Evolutionary conservation across 495 filamentous ascomycete species (phyloP).

Genomic region (Penicillium canescens): DNA sequence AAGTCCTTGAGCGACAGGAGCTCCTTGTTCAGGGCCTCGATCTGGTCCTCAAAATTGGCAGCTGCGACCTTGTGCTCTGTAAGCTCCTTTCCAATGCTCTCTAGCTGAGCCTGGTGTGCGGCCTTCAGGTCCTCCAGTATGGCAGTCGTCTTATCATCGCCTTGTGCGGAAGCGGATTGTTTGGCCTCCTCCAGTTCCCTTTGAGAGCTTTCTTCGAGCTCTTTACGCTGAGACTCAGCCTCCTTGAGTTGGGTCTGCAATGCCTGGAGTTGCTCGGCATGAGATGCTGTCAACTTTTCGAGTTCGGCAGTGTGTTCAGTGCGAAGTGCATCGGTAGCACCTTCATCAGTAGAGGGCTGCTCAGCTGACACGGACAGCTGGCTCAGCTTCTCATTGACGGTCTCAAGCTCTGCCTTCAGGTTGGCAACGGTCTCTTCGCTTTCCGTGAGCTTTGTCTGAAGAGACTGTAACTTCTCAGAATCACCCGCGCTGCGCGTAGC

Average conservation of each 20-base stretch:
- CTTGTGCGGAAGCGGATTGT: conserved; percentile 34
- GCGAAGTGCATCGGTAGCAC: conserved; percentile 28
- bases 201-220: conserved; percentile 40
- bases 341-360: conserved; percentile 21
- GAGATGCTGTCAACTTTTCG: conserved; percentile 33
- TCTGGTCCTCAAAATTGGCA: conserved; percentile 37
- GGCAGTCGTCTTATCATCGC: conserved; percentile 34
- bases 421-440: conserved; percentile 42
- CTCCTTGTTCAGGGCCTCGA: conserved; percentile 40
- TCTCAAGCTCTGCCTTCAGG: conserved; percentile 41
- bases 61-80: conserved; percentile 37
- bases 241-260: conserved; percentile 39
- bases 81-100: conserved; percentile 38
- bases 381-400: conserved; percentile 40
- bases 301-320: conserved; percentile 43
- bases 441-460: conserved; percentile 43
- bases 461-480: conserved; percentile 38
- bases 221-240: conserved; percentile 40
- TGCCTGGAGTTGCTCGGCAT: conserved; percentile 39
- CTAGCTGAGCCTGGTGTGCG: conserved; percentile 39
- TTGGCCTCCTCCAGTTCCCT: conserved; percentile 45
- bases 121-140: conserved; percentile 42
- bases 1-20: conserved; percentile 36
- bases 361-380: conserved; percentile 35
- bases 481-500: conserved; percentile 28